Evolutionary conservation across 306 rosid species (phyloP).

Genomic region (Cucurbita maxima): DNA sequence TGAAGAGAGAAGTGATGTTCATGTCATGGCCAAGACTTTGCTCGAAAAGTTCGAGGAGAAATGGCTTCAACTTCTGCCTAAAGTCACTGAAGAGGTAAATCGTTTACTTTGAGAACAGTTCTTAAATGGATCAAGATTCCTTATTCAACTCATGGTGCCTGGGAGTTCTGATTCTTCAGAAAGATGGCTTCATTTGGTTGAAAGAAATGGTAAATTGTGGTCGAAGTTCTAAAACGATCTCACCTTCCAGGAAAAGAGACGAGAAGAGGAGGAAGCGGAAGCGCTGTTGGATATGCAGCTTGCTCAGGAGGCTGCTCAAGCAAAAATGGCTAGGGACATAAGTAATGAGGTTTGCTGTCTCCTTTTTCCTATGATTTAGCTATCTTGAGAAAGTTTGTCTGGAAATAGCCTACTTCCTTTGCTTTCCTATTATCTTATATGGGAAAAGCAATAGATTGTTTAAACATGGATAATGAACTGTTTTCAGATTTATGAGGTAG

Average conservation of each 20-base stretch:
- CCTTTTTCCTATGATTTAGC: conserved; percentile 4
- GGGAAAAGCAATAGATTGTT: not conserved
- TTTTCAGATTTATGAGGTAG: conserved; percentile 64
- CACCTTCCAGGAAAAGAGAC: conserved; percentile 54
- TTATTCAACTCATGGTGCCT: not conserved
- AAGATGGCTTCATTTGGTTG: not conserved
- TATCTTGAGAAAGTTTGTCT: not conserved
- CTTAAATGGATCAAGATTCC: not conserved
- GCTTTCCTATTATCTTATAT: not conserved
- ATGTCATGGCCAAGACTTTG: conserved; percentile 83
- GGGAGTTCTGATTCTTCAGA: not conserved
- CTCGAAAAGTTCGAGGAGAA: conserved; percentile 78
- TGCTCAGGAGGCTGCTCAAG: conserved; percentile 76
- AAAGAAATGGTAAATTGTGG: not conserved
- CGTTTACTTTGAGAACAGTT: not conserved
- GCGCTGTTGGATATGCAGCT: conserved; percentile 50
- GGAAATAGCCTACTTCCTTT: not conserved
- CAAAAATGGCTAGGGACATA: conserved; percentile 65
- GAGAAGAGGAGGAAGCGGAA: conserved; percentile 74
- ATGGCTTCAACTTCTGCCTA: conserved; percentile 80
- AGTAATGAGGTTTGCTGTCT: conserved; percentile 47
- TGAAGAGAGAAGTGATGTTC: conserved; percentile 75
- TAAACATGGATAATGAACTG: conserved; percentile 9
- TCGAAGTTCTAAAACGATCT: not conserved
- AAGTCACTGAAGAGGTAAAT: conserved; percentile 73